Conservation (phyloP, 2,329 filamentous ascomycete genomes). For the Bipolaris sorokiniana region DNA sequence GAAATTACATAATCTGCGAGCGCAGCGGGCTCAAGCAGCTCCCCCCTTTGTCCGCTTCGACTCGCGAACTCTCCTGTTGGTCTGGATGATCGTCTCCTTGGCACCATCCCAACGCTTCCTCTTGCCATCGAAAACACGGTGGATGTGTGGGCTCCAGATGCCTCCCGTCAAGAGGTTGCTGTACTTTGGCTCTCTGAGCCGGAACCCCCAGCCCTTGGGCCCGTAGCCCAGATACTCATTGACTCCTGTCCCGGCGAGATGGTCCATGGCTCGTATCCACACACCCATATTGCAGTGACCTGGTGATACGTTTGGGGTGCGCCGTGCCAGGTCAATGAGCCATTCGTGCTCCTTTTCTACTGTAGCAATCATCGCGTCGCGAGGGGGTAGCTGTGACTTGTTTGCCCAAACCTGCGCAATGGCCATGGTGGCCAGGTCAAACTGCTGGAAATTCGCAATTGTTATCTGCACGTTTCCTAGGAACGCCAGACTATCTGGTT, state of each 20-base stretch:
- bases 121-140: constrained; percentile 50
- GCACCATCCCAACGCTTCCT: constrained; percentile 53
- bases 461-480: constrained; percentile 47
- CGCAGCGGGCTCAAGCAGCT: background rate
- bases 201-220: constrained; percentile 51
- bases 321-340: constrained; percentile 43
- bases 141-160: constrained; percentile 52
- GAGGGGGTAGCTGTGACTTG: constrained; percentile 47
- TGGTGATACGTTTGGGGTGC: constrained; percentile 42
- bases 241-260: constrained; percentile 51
- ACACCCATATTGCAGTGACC: constrained; percentile 22
- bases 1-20: too few relatives aligned
- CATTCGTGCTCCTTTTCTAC: constrained; percentile 23
- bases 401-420: constrained; percentile 56
- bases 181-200: constrained; percentile 49
- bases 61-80: constrained; percentile 21
- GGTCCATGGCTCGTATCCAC: constrained; percentile 52
- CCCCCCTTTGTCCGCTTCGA: constrained; percentile 8
- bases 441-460: constrained; percentile 37
- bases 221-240: constrained; percentile 54
- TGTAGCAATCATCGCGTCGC: constrained; percentile 38
- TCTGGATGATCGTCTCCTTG: constrained; percentile 42
- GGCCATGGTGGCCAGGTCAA: constrained; percentile 55
- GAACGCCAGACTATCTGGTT: constrained; percentile 55
- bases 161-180: constrained; percentile 51